These are phyloP conservation scores for Torulaspora globosa DNA, from an alignment of 1,139 yeast species.

Conservation along the genomic window DNA sequence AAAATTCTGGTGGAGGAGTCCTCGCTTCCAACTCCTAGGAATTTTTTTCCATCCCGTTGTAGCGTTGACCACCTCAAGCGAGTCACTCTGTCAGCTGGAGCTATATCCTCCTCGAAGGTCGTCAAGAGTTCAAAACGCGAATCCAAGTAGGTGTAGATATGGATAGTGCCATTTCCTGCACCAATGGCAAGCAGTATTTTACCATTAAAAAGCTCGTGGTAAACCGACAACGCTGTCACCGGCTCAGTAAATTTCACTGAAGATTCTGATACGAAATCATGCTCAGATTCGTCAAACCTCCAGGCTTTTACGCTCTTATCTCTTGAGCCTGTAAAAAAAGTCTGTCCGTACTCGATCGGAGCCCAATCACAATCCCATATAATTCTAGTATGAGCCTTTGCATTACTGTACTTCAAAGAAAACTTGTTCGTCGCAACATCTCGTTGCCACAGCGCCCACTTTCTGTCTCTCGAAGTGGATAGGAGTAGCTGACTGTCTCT, in stretches of 20 bases:
- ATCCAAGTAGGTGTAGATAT: conserved; percentile 34
- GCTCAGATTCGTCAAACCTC: conserved; percentile 40
- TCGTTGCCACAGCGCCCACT: conserved; percentile 71
- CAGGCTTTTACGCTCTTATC: conserved; percentile 78
- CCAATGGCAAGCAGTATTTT: conserved; percentile 58
- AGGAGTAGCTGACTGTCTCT: conserved; percentile 63
- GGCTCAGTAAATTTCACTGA: conserved; percentile 48
- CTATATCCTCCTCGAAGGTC: conserved; percentile 39
- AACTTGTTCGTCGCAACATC: conserved; percentile 40
- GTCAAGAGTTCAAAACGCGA: conserved; percentile 35
- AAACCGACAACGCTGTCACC: conserved; percentile 69
- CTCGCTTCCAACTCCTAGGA: conserved; percentile 63
- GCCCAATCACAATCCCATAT: conserved; percentile 96
- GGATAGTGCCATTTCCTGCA: conserved; percentile 58
- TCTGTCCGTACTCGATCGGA: conserved; percentile 41
- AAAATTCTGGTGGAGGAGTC: conserved; percentile 67
- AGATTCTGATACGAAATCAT: conserved; percentile 26
- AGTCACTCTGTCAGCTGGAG: conserved; percentile 60
- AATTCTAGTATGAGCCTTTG: conserved; percentile 84
- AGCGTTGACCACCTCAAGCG: conserved; percentile 52
- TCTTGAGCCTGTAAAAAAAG: conserved; percentile 81
- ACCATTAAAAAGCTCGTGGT: conserved; percentile 32
- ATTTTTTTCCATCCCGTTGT: conserved; percentile 28
- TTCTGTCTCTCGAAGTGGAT: conserved; percentile 89
- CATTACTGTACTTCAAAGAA: conserved; percentile 45